These are phyloP conservation scores for Ophiostoma ips DNA, from an alignment of 2,329 filamentous ascomycete genomes.

Conservation along the genomic window DNA sequence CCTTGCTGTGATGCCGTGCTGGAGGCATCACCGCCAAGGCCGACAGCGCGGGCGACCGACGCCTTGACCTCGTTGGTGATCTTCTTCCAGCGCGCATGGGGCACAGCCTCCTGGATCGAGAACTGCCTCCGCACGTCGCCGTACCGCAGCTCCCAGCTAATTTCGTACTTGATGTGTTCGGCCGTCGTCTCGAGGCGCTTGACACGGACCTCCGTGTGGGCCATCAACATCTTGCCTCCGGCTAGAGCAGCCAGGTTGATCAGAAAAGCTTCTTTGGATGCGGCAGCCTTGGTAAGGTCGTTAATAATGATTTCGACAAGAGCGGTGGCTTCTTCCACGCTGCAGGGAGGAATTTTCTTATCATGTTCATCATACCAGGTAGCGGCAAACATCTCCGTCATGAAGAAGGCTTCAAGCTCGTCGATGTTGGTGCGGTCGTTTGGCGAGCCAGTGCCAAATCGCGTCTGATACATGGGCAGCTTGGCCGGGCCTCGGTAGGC, in stretches of 20 bases:
- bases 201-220: constrained; percentile 26
- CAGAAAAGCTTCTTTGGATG: constrained; percentile 40
- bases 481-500: background rate
- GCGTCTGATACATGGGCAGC: background rate
- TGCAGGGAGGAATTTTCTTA: constrained; percentile 27
- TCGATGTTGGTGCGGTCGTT: constrained; percentile 42
- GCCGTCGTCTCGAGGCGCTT: constrained; percentile 29
- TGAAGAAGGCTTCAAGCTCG: constrained; percentile 40
- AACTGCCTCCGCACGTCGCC: constrained; percentile 39
- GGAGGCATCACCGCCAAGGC: background rate
- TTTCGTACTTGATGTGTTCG: constrained; percentile 32
- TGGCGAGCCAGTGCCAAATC: constrained; percentile 15
- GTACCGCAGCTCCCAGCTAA: constrained; percentile 41
- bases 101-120: constrained; percentile 35
- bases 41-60: constrained; percentile 10
- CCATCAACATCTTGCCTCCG: constrained; percentile 38
- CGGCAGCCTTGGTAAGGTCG: constrained; percentile 32
- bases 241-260: constrained; percentile 45
- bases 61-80: constrained; percentile 4
- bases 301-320: constrained; percentile 41
- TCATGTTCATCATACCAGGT: constrained; percentile 38
- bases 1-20: background rate
- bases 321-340: constrained; percentile 38
- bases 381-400: constrained; percentile 33
- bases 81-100: constrained; percentile 27